These are phyloP conservation scores for Cornus suecica DNA, from an alignment of 148 eudicot species.

Conservation along the genomic window DNA sequence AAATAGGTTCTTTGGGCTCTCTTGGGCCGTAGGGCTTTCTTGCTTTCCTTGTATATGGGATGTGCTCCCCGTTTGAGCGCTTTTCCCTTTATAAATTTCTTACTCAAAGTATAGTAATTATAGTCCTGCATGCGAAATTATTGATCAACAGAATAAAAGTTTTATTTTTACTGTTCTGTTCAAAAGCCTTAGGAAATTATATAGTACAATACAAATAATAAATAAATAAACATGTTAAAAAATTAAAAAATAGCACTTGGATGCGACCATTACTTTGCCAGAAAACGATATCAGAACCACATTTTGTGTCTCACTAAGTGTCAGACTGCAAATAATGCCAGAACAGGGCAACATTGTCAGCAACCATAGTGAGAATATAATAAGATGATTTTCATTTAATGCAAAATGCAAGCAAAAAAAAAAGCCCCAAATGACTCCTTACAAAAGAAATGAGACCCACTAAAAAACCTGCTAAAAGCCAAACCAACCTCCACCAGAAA, in stretches of 20 bases:
- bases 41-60: too few relatives aligned
- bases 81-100: too few relatives aligned
- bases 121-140: too few relatives aligned
- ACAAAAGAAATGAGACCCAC: background rate
- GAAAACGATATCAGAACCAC: background rate
- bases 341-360: background rate
- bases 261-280: background rate
- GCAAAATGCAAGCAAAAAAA: background rate
- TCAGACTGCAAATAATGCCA: background rate
- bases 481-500: background rate
- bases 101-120: too few relatives aligned
- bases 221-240: too few relatives aligned
- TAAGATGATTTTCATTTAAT: background rate
- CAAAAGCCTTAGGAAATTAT: background rate
- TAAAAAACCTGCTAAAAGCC: background rate
- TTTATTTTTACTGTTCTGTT: background rate
- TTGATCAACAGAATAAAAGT: too few relatives aligned
- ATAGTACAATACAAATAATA: background rate
- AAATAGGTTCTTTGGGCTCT: too few relatives aligned
- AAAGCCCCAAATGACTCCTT: background rate
- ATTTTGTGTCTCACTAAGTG: background rate
- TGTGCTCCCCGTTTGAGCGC: too few relatives aligned
- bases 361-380: background rate
- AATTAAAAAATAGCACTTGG: background rate
- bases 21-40: too few relatives aligned